A percentile compares a stretch with the other conserved stretches of the same genome.
phyloP scores from a whole-genome alignment of 345 rosid species.

The Dovyalis caffra region DNA sequence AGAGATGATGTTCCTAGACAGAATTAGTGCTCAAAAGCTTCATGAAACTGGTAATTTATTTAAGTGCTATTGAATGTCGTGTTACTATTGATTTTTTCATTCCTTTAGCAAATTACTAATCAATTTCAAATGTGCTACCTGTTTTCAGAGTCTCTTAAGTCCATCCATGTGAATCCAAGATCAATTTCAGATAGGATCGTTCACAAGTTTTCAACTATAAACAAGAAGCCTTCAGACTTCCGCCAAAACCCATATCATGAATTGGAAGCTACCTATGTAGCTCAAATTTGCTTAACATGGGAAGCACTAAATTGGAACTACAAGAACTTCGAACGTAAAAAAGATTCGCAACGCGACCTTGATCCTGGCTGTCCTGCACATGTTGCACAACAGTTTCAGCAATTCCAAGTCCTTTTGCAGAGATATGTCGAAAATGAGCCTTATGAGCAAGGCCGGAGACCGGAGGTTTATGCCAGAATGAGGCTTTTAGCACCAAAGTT shows the following conservation, averaged over 20 bases:
- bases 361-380: constrained; percentile 77
- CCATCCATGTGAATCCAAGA: constrained; percentile 76
- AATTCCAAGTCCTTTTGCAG: constrained; percentile 88
- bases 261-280: constrained; percentile 83
- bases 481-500: constrained; percentile 86
- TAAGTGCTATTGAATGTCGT: background rate
- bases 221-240: constrained; percentile 47
- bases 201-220: constrained; percentile 58
- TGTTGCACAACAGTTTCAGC: constrained; percentile 89
- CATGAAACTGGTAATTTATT: constrained; percentile 71
- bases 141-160: constrained; percentile 67
- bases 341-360: constrained; percentile 40
- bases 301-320: constrained; percentile 96
- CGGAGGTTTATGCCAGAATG: constrained; percentile 91
- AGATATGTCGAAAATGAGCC: constrained; percentile 92
- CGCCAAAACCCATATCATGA: constrained; percentile 83
- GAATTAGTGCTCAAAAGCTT: constrained; percentile 84
- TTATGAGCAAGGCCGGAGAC: constrained; percentile 89
- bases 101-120: background rate
- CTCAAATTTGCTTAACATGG: constrained; percentile 93
- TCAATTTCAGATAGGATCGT: constrained; percentile 88
- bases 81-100: background rate
- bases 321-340: constrained; percentile 70
- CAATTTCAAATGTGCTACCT: background rate
- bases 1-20: constrained; percentile 85